Evolutionary conservation across 1,284 basidiomycete genomes (phyloP), one percentile per base, ranked within the genome.

Genomic region (Retiboletus fuscus): DNA sequence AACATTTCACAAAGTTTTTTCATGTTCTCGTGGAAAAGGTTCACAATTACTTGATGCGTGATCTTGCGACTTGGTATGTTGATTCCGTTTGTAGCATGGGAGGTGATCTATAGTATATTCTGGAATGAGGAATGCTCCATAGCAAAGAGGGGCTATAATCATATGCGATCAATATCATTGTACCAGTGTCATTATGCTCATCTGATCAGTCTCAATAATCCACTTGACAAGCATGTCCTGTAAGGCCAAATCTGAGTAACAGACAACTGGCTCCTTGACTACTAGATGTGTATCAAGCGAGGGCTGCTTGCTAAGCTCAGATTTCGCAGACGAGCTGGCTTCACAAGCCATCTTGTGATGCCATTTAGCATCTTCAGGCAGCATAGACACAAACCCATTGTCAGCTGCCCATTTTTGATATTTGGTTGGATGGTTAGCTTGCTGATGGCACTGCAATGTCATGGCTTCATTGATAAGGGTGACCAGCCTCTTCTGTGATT

Each of bases 381-480:
- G n/a, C n/a, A n/a, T n/a, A n/a, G n/a, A n/a, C n/a, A n/a, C n/a
- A n/a, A n/a, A n/a, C n/a, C n/a, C n/a, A n/a, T n/a, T n/a, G n/a
- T 65, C 62, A 8, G 62, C 62, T 63, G 62, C 62, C 62, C 47
- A 51, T 51, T 57, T 57, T 22, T n/a, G 41, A 44, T 65, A 65
- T 34, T 65, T 12, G 6, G 5, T 26, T 1, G 26, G 26, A 44
- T 65, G 64, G 3, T 12, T 57, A 5, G 41, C 53, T 65, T 55
- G 53, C 53, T 65, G 53, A 13, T 57, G 39, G 39, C 22, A 8
- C 26, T 13, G 12, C n/a, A 65, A 46, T 44, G 28, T 65, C 15
- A 12, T 55, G 4, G 28, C 53, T 34, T 66, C 28, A n/a, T 66
- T 66, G 3, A 57, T 18, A 18, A 66, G 7, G 16, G 51, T 1